A percentile compares a stretch with the other conserved stretches of the same genome.
Evolutionary conservation across 768 basidiomycete genomes (phyloP).

Genomic region (Serendipita vermifera): DNA sequence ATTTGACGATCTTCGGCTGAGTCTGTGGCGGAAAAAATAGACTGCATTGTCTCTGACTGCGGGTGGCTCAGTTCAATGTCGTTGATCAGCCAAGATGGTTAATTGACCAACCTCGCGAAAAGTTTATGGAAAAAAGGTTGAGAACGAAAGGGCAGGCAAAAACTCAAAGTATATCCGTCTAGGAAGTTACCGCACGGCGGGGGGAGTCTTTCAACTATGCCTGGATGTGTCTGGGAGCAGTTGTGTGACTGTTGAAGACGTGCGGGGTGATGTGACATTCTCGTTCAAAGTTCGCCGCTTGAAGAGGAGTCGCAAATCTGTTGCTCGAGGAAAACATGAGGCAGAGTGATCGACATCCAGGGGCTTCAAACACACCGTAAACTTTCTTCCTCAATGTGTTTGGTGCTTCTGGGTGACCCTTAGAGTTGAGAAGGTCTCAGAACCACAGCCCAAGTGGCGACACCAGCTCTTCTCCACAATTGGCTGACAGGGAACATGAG

Average conservation of each 20-base stretch:
- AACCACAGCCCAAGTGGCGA: too few relatives aligned
- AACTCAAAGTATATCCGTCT: not conserved
- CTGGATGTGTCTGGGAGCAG: too few relatives aligned
- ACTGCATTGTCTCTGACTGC: not conserved
- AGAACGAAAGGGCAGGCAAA: not conserved
- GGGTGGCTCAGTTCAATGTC: not conserved
- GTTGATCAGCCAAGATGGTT: not conserved
- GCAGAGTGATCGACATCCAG: not conserved
- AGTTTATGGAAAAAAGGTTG: not conserved
- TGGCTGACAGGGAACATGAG: too few relatives aligned
- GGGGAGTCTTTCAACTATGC: too few relatives aligned
- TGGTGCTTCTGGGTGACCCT: not conserved
- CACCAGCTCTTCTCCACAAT: too few relatives aligned
- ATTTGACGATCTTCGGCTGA: constrained; percentile 2
- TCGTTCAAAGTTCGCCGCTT: not conserved
- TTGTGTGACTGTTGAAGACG: not conserved
- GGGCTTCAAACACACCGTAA: not conserved
- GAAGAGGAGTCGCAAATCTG: not conserved
- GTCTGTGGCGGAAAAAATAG: not conserved
- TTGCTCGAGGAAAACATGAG: constrained; percentile 5
- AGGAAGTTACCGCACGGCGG: not conserved
- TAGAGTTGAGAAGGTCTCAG: too few relatives aligned
- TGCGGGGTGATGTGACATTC: not conserved
- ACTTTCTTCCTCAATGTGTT: not conserved
- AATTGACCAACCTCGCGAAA: constrained; percentile 1